These are phyloP conservation scores for Massariosphaeria phaeospora DNA, from an alignment of 495 filamentous ascomycete species.

Conservation along the genomic window DNA sequence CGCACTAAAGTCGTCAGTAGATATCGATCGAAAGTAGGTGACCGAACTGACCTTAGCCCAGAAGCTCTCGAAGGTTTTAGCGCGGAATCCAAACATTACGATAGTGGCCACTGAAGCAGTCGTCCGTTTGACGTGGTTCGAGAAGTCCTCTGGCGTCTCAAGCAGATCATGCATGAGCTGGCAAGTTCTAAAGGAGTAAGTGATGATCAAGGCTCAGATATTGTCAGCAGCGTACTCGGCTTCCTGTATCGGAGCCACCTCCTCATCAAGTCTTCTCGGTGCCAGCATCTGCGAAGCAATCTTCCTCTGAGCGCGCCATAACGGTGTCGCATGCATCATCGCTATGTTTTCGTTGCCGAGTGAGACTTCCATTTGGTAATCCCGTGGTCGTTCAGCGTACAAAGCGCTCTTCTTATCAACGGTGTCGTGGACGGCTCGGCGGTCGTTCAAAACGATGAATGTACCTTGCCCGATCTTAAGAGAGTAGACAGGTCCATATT, in stretches of 20 bases:
- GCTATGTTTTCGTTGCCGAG: slow-evolving; percentile 8
- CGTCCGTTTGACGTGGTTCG: slow-evolving; percentile 3
- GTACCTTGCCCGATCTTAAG: slow-evolving; percentile 31
- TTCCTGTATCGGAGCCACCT: slow-evolving; percentile 1
- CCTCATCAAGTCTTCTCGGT: neutral
- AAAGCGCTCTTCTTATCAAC: slow-evolving; percentile 24
- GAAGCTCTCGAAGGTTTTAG: slow-evolving; percentile 5
- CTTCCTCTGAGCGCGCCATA: slow-evolving; percentile 16
- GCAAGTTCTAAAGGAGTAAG: neutral
- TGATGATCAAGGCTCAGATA: neutral
- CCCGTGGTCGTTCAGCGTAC: slow-evolving; percentile 6
- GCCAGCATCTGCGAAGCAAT: slow-evolving; percentile 4
- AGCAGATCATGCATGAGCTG: slow-evolving; percentile 12
- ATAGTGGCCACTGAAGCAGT: slow-evolving; percentile 6
- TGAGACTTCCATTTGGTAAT: neutral
- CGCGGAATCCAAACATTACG: slow-evolving; percentile 9
- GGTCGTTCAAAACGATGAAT: slow-evolving; percentile 36
- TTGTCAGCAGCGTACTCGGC: slow-evolving; percentile 8
- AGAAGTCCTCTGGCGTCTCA: slow-evolving; percentile 10
- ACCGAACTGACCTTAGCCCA: slow-evolving; percentile 5
- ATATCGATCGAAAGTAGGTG: neutral
- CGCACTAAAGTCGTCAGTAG: slow-evolving; percentile 8
- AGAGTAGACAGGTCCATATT: slow-evolving; percentile 30
- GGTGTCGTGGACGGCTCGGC: slow-evolving; percentile 34
- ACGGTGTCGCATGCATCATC: slow-evolving; percentile 1